Percentiles rank a stretch among this genome's conserved stretches.
These are phyloP conservation scores for Sugiyamaella smithiae DNA, from an alignment of 805 yeast species.

Conservation along the genomic window DNA sequence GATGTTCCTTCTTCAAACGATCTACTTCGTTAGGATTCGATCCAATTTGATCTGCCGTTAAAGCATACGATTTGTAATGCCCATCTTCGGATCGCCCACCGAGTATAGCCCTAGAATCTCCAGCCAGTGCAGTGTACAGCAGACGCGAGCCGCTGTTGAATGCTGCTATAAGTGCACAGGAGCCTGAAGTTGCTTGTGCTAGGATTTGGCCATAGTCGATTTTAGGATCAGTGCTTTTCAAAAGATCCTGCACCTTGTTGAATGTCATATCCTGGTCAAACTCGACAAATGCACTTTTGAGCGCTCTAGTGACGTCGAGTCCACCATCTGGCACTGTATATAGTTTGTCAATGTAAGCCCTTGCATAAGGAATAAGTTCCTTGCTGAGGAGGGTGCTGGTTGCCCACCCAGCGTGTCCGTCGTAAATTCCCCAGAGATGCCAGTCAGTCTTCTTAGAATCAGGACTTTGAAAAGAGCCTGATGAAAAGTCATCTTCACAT, in stretches of 20 bases:
- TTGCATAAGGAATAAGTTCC: constrained; percentile 56
- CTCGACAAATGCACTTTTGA: constrained; percentile 70
- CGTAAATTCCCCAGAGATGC: constrained; percentile 90
- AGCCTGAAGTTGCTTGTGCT: constrained; percentile 3
- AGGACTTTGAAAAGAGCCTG: background rate
- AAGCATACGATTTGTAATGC: constrained; percentile 81
- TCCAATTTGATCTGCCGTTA: constrained; percentile 92
- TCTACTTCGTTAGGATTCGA: constrained; percentile 80
- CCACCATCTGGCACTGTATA: constrained; percentile 49
- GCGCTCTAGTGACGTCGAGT: constrained; percentile 69
- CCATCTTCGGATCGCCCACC: constrained; percentile 56
- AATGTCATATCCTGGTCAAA: constrained; percentile 68
- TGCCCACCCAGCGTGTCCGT: constrained; percentile 94
- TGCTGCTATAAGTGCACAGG: constrained; percentile 82
- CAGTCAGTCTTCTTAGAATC: constrained; percentile 51
- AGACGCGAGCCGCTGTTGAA: constrained; percentile 70
- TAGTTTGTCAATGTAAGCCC: background rate
- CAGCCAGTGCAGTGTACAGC: constrained; percentile 86
- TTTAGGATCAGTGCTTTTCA: background rate
- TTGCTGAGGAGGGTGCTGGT: constrained; percentile 79
- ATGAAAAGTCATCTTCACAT: constrained; percentile 71
- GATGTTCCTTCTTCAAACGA: constrained; percentile 79
- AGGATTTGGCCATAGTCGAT: background rate
- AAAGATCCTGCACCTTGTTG: background rate
- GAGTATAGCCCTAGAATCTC: constrained; percentile 87